Conservation (phyloP, 371 early-diverging fungal species). For the Circinella umbellata region DNA sequence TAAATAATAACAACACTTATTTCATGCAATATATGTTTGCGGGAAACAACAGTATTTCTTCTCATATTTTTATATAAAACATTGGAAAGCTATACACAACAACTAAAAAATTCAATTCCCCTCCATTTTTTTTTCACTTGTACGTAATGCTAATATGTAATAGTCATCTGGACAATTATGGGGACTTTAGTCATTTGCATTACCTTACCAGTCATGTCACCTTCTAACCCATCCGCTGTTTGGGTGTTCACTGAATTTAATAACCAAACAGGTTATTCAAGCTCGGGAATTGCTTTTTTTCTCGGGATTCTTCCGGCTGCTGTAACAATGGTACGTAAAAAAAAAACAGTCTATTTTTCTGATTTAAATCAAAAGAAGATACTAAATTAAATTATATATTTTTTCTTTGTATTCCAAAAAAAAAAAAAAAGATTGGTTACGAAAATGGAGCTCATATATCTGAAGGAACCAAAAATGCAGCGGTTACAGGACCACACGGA, state of each 20-base stretch:
- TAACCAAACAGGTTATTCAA: slow-evolving; percentile 41
- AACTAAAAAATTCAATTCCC: too few relatives aligned
- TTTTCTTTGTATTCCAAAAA: not conserved
- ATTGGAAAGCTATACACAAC: not conserved
- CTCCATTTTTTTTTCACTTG: too few relatives aligned
- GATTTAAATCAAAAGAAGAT: too few relatives aligned
- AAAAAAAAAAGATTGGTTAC: slow-evolving; percentile 35
- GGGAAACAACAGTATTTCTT: too few relatives aligned
- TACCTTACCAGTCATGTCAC: slow-evolving; percentile 42
- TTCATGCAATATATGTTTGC: too few relatives aligned
- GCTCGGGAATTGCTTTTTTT: slow-evolving; percentile 38
- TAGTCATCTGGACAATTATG: slow-evolving; percentile 26
- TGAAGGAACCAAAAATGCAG: slow-evolving; percentile 48
- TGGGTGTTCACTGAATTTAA: slow-evolving; percentile 49
- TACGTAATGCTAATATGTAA: slow-evolving; percentile 20
- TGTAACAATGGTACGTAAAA: slow-evolving; percentile 33
- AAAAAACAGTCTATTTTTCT: too few relatives aligned
- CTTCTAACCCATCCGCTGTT: slow-evolving; percentile 30
- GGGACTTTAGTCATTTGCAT: slow-evolving; percentile 43
- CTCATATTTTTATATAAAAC: too few relatives aligned
- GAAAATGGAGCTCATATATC: slow-evolving; percentile 48
- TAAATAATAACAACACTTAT: too few relatives aligned
- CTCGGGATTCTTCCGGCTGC: slow-evolving; percentile 48
- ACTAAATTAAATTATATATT: not conserved
- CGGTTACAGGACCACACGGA: slow-evolving; percentile 47